These are phyloP conservation scores for Porphyra umbilicalis DNA, from an alignment of 31 red algal species.

Conservation along the genomic window DNA sequence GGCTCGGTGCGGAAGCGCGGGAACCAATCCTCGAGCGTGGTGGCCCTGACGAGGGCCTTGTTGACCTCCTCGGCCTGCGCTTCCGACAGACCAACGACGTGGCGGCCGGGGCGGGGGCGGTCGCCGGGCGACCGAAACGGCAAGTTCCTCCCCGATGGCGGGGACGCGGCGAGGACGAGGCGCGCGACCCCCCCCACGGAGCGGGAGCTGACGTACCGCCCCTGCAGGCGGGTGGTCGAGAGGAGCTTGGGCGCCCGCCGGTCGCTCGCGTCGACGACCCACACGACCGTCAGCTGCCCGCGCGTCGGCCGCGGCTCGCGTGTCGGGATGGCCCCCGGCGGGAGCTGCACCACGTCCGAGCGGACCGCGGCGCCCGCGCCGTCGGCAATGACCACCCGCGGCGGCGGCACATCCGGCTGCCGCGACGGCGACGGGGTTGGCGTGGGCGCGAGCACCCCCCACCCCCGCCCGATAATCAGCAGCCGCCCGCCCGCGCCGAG, in stretches of 20 bases:
- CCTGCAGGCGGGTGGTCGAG: conserved; percentile 16
- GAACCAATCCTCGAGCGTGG: conserved; percentile 15
- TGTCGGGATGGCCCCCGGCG: not conserved
- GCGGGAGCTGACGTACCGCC: conserved; percentile 20
- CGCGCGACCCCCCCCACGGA: conserved; percentile 28
- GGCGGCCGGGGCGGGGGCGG: not conserved
- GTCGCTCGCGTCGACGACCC: conserved; percentile 11
- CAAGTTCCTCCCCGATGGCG: too few relatives aligned
- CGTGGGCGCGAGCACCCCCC: not conserved
- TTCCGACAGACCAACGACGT: not conserved
- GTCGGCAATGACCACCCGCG: not conserved
- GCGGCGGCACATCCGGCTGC: conserved; percentile 5
- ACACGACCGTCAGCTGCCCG: conserved; percentile 4
- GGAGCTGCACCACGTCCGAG: not conserved
- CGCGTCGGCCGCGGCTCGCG: not conserved
- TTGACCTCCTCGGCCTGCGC: conserved; percentile 5
- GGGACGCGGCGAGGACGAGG: conserved; percentile 11
- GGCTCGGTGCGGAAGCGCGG: conserved; percentile 23
- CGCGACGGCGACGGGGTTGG: not conserved
- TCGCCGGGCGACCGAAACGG: not conserved
- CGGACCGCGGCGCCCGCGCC: not conserved
- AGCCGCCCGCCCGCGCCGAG: conserved; percentile 23
- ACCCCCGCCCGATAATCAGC: not conserved
- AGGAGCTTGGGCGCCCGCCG: conserved; percentile 4
- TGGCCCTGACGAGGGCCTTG: conserved; percentile 10